Evolutionary conservation across 768 basidiomycete genomes (phyloP), one percentile per base, ranked within the genome.

Genomic region (Pholiota conissans): DNA sequence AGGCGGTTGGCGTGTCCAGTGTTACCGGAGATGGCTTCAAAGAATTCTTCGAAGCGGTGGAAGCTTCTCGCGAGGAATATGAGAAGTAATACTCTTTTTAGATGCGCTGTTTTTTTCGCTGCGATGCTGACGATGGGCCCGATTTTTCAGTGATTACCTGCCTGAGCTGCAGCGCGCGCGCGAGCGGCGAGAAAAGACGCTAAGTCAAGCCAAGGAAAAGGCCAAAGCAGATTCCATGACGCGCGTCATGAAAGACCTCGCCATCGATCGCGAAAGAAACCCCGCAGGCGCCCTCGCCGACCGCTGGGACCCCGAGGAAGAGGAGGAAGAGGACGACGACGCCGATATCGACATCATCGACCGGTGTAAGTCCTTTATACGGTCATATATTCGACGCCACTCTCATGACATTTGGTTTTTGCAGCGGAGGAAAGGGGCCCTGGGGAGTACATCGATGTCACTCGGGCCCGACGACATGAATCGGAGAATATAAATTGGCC

Each of bases 1-100:
- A 96, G 95, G 84, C 95, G 3, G 96, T 98, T 11, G 95, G 97
- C 14, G 96, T 98, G 11, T 95, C 93, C 16, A 95, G 95, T 57
- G 79, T 93, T 80, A 98, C 97, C 1, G 97, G 97, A n/a, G 89
- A 86, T 28, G 97, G 97, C 3, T 84, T 99, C 67, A 79, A 87
- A 61, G 91, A 91, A 53, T 97, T 99, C 71, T 91, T 99, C 67
- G 84, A 89, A 28, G 94, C 93, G 2, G 94, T 99, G 9, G 89
- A 95, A 62, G 88, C 84, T 28, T 93, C 91, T 1, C 78, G 93
- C 63, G 78, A 85, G 55, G 95, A 95, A 72, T 99, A 97, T 72
- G 87, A 91, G 71, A 87, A 78, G 95, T 97, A 66, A 64, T 85
- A 10, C 28, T 14, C 7, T 16, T 24, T 14, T 24, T 42, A 30